phyloP scores from a whole-genome alignment of 2,329 filamentous ascomycete genomes.

The Graphium sp. region DNA sequence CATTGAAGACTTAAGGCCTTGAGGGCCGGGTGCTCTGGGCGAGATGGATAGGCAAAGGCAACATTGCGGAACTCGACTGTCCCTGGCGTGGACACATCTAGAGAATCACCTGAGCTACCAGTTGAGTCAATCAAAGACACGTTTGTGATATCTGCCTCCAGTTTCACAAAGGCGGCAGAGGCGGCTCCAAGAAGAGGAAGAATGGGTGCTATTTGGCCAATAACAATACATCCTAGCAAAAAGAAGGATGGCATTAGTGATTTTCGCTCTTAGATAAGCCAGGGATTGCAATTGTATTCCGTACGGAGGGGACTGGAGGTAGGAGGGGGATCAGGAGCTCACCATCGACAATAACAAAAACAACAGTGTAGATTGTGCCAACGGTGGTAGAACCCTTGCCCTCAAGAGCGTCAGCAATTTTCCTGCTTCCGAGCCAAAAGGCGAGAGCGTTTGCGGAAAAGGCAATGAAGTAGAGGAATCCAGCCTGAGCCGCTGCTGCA shows the following conservation, averaged over 20 bases:
- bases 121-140: conserved; percentile 25
- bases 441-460: conserved; percentile 51
- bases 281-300: too few relatives aligned
- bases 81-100: conserved; percentile 10
- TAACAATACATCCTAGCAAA: conserved; percentile 35
- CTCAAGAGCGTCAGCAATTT: conserved; percentile 21
- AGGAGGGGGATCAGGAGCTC: conserved; percentile 8
- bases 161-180: conserved; percentile 37
- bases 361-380: conserved; percentile 42
- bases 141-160: conserved; percentile 39
- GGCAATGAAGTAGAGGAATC: conserved; percentile 48
- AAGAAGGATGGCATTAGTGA: conserved; percentile 10
- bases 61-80: conserved; percentile 25
- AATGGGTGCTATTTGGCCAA: conserved; percentile 46
- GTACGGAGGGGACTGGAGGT: background rate
- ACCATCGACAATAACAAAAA: conserved; percentile 46
- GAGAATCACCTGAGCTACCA: conserved; percentile 8
- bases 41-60: conserved; percentile 25
- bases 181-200: conserved; percentile 43
- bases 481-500: conserved; percentile 38
- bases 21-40: conserved; percentile 22
- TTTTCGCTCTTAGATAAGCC: conserved; percentile 21
- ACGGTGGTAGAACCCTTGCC: conserved; percentile 17
- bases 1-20: conserved; percentile 25
- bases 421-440: conserved; percentile 49